Percentiles rank a stretch among this genome's conserved stretches.
These are phyloP conservation scores for Lachancea sp. DNA, from an alignment of 805 yeast genomes.

Conservation along the genomic window DNA sequence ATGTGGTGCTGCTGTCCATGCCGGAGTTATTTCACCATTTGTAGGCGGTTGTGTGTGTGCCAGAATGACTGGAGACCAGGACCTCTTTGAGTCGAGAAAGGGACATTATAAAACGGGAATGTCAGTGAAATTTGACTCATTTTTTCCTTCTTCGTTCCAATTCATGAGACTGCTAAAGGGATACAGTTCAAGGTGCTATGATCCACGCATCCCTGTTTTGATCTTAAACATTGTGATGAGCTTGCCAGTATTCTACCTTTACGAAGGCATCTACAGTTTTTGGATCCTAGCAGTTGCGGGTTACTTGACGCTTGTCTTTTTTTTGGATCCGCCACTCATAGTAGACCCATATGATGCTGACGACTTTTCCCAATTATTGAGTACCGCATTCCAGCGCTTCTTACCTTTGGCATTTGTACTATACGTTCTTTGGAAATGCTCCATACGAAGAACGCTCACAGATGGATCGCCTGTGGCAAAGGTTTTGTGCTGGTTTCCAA, in stretches of 20 bases:
- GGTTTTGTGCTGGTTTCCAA: conserved; percentile 56
- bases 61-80: conserved; percentile 48
- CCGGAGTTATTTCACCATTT: conserved; percentile 67
- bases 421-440: conserved; percentile 59
- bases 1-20: conserved; percentile 86
- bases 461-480: conserved; percentile 39
- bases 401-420: conserved; percentile 69
- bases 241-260: conserved; percentile 49
- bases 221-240: conserved; percentile 57
- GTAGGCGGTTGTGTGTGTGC: conserved; percentile 75
- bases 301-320: conserved; percentile 74
- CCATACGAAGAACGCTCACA: conserved; percentile 45
- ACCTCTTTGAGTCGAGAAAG: conserved; percentile 39
- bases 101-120: conserved; percentile 49
- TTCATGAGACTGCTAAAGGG: conserved; percentile 42
- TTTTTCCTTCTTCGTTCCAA: conserved; percentile 67
- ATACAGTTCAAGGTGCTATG: conserved; percentile 50
- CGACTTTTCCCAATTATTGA: conserved; percentile 51
- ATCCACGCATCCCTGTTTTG: conserved; percentile 57
- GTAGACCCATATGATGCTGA: conserved; percentile 50
- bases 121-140: conserved; percentile 53
- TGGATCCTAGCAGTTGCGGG: conserved; percentile 62
- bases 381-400: conserved; percentile 66
- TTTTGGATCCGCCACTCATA: conserved; percentile 71
- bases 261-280: conserved; percentile 43